These are phyloP conservation scores for Solanum megistacrolobum DNA, from an alignment of 257 asterid species.

Conservation along the genomic window DNA sequence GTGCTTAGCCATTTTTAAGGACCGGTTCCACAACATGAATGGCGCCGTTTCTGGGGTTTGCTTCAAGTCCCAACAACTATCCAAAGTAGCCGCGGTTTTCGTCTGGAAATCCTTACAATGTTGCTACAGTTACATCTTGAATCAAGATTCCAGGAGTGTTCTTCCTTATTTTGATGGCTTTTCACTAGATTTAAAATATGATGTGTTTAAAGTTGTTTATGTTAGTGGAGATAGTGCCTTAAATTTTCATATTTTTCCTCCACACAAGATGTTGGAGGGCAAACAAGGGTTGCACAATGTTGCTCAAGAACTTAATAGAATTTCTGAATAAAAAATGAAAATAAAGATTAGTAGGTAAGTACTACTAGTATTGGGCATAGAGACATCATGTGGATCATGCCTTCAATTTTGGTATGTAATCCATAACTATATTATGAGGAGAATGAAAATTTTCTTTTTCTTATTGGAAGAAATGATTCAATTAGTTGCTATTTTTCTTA, in stretches of 20 bases:
- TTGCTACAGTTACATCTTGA: slow-evolving; percentile 35
- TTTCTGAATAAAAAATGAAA: not conserved
- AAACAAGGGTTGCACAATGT: slow-evolving; percentile 1
- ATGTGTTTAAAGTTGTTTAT: slow-evolving; percentile 42
- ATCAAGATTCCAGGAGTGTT: slow-evolving; percentile 29
- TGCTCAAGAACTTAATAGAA: not conserved
- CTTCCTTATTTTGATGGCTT: slow-evolving; percentile 38
- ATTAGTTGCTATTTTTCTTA: not conserved
- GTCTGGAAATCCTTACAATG: slow-evolving; percentile 56
- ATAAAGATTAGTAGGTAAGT: not conserved
- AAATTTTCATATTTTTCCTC: slow-evolving; percentile 4
- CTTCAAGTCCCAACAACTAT: slow-evolving; percentile 23
- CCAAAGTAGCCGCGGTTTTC: slow-evolving; percentile 18
- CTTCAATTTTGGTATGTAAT: not conserved
- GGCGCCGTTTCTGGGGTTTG: slow-evolving; percentile 48
- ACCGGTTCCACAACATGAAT: slow-evolving; percentile 35
- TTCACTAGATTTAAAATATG: slow-evolving; percentile 41
- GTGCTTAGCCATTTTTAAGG: slow-evolving; percentile 38
- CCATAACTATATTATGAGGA: not conserved
- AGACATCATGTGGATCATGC: not conserved
- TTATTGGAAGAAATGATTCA: not conserved
- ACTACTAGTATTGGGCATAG: not conserved
- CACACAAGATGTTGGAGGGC: slow-evolving; percentile 6
- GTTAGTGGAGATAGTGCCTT: slow-evolving; percentile 26
- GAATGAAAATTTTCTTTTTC: not conserved